Conservation (phyloP, 2,329 filamentous ascomycete species). For the Cercospora beticola region DNA sequence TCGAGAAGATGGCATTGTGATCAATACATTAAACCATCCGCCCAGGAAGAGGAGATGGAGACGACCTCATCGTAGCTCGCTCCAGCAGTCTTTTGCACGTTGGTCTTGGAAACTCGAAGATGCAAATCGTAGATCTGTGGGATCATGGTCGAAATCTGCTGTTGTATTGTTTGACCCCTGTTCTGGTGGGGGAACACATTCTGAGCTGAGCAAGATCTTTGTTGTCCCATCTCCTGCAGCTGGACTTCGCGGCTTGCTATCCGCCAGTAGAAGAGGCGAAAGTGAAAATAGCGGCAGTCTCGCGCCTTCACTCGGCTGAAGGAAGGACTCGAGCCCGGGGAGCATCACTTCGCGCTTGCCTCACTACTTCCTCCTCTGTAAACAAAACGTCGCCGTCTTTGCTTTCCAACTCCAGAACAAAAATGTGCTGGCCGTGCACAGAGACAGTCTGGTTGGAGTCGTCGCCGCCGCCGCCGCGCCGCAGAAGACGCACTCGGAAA, state of each 20-base stretch:
- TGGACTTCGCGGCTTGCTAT: background rate
- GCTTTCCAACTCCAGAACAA: background rate
- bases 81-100: too few species aligned
- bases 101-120: too few species aligned
- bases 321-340: background rate
- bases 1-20: too few species aligned
- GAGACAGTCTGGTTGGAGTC: slow-evolving; percentile 34
- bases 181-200: too few species aligned
- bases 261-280: background rate
- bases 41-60: too few species aligned
- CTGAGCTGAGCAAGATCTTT: too few species aligned
- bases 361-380: background rate
- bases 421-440: slow-evolving; percentile 35
- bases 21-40: too few species aligned
- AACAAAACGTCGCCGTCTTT: background rate
- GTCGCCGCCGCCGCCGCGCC: slow-evolving; percentile 20
- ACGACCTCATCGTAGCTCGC: too few species aligned
- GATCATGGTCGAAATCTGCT: too few species aligned
- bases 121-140: too few species aligned
- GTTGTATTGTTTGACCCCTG: too few species aligned
- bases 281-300: background rate
- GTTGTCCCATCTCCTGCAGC: background rate
- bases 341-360: background rate
- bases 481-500: slow-evolving; percentile 18
- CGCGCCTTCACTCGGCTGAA: background rate